A percentile compares a stretch with the other conserved stretches of the same genome.
phyloP scores from a whole-genome alignment of 2,329 filamentous ascomycete genomes.

The Pseudocercospora fijiensis region DNA sequence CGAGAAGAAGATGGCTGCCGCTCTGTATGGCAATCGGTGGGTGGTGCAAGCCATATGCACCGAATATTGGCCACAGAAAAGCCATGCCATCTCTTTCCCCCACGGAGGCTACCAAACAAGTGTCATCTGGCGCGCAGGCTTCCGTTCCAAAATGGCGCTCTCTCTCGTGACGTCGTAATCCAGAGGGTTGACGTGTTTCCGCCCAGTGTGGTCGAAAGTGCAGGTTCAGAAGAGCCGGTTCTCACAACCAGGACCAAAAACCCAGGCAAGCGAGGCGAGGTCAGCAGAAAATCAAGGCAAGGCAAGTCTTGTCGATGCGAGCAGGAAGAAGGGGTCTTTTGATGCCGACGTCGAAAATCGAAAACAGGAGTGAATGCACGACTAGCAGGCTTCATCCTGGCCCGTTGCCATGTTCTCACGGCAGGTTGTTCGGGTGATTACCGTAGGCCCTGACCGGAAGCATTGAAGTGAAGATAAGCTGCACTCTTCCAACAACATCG shows the following conservation, averaged over 20 bases:
- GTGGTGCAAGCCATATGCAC: background rate
- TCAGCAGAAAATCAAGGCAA: constrained; percentile 1
- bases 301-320: background rate
- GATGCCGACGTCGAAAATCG: background rate
- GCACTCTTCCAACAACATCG: background rate
- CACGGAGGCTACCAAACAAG: background rate
- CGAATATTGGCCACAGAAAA: background rate
- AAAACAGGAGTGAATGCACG: constrained; percentile 5
- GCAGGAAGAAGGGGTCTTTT: background rate
- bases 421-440: background rate
- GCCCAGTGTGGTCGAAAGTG: background rate
- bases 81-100: background rate
- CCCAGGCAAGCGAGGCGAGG: background rate
- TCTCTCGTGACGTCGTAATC: background rate
- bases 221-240: background rate
- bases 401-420: constrained; percentile 1
- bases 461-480: background rate
- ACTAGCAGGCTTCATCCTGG: constrained; percentile 2
- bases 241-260: background rate
- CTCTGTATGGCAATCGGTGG: background rate
- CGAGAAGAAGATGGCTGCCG: background rate
- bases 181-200: background rate
- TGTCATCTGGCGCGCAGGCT: background rate
- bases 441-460: background rate
- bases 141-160: background rate